Base-by-base conservation (phyloP, 805 yeast genomes). In the Candida glaebosa region DNA sequence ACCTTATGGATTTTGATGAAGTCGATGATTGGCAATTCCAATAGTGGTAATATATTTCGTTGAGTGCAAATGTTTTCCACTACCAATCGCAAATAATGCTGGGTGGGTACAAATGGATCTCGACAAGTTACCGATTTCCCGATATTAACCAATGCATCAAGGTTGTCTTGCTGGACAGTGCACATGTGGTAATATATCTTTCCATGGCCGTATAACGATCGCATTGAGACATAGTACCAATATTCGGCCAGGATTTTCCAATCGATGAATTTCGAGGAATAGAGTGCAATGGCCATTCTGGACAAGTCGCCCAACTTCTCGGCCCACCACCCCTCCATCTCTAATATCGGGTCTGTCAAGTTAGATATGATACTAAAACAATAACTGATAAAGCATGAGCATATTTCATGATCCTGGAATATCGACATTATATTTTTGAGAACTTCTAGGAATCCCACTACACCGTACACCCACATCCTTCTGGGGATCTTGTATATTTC, bases 171-270 rank as follows among this genome's bases (percentile, higher is more conserved):
- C 57, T 87, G 91, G 3, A 87, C 95, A 0, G 95, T 86, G 36
- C 93, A 86, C 76, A 84, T 82, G 57, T 87, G 96, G 53, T 87
- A 87, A 53, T 87, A 87, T 15, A 87, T 75, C 57, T 88, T 85
- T 2, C 96, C 96, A 53, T 83, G 89, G 2, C 93, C 90, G 54
- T 81, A 86, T 47, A 82, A 80, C 12, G 84, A 76, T 50, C 78
- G 76, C 78, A 85, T 76, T 3, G 95, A 81, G 19, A 79, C 71
- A 18, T 78, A 71, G 54, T 87, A 87, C 96, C 96, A 87, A 57
- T 80, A 79, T 58, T 85, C 89, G 1, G 95, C 84, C 43, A 87
- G 76, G 15, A 81, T 61, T 57, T 86, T 84, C 96, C 96, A 87
- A 60, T 87, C 95, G 48, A 86, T 84, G 56, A 78, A 83, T 38